Base-by-base conservation (phyloP, 352 stramenopile genomes). In the Pythium angustatum region DNA sequence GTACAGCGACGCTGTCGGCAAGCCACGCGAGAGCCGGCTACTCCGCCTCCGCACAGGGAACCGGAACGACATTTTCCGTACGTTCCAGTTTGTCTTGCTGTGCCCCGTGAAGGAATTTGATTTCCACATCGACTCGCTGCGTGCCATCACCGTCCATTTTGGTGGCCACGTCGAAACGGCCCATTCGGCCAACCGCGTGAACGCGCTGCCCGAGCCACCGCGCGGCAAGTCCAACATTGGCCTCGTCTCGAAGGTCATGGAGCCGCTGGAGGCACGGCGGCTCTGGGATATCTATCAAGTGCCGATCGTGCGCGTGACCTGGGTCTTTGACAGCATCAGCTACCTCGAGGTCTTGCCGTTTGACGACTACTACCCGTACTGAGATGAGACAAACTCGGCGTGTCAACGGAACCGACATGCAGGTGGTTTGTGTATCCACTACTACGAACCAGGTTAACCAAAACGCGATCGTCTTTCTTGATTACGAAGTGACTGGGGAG, bases 251-350 rank as follows among this genome's bases (percentile, higher is more conserved):
- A 92, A 93, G 52, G 71, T 61, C n/a, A 86, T 85, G 36, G 60
- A 80, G 1, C 75, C 81, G 2, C 66, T 64, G 8, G 74, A 81
- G 21, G 87, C 85, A 31, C 86, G 80, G 62, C 49, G 57, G 38
- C 75, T 88, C 33, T 93, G 76, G 76, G 58, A 85, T 34, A 68
- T 85, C 48, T 78, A 89, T 59, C 73, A 88, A 38, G 91, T 94
- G 50, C 87, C 85, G 14, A 93, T 96, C 40, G 85, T 96, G 41
- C 87, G 86, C 26, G 87, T 93, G 47, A 89, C 83, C 38, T 96
- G 87, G 87, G 80, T 96, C 59, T 90, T 93, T 45, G 87, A 96
- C 70, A 94, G 87, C 69, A 90, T 96, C 66, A 94, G 84, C 61
- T 73, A 94, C 67, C 71, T 94, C 21, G 77, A 90, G 67, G 77